A percentile compares a stretch with the other conserved stretches of the same genome.
Evolutionary conservation across 164 flowering plant species (phyloP).

Genomic region (Magnolia changhungtana): DNA sequence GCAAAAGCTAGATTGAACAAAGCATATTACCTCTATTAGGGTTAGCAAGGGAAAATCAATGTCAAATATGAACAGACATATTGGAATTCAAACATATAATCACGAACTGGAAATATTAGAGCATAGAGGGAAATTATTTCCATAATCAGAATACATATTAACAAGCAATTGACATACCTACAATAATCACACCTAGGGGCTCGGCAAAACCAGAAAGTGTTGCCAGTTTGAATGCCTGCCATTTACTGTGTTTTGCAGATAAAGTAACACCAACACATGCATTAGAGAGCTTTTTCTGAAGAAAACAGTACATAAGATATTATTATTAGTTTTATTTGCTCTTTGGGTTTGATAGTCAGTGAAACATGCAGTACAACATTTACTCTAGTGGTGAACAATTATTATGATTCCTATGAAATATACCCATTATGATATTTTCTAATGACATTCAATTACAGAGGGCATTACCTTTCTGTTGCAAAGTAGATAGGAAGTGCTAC

Average conservation of each 20-base stretch:
- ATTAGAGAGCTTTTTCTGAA: not conserved
- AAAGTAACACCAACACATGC: not conserved
- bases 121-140: no score
- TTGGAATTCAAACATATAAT: no score
- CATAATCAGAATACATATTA: not conserved
- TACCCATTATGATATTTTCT: no score
- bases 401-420: no score
- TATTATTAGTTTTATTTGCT: not conserved
- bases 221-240: constrained; percentile 97
- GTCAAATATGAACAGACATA: no score
- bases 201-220: constrained; percentile 89
- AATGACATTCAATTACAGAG: no score
- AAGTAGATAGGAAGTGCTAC: constrained; percentile 95
- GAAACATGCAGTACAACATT: not conserved
- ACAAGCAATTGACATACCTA: constrained; percentile 47
- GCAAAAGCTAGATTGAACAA: no score
- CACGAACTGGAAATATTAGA: no score
- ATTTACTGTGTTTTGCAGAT: constrained; percentile 53
- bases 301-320: not conserved
- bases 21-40: no score
- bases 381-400: no score
- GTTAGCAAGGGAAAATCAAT: no score
- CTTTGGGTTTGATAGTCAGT: not conserved
- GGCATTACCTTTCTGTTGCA: constrained; percentile 77
- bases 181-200: constrained; percentile 86